Evolutionary conservation across 768 basidiomycete species (phyloP).

Genomic region (Serendipita sp.): DNA sequence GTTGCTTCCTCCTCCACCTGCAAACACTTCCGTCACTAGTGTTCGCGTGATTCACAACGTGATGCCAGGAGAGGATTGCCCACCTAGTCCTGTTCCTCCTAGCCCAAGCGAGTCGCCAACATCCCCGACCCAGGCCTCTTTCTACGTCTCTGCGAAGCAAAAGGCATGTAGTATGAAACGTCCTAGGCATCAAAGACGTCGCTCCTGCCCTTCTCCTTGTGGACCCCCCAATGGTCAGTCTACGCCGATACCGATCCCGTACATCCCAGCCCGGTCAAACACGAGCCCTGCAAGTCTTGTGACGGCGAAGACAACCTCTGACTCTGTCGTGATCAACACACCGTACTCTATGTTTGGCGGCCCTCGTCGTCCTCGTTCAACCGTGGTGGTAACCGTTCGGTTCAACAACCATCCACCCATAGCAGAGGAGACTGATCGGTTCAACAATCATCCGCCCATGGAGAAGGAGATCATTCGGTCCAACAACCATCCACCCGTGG

Average conservation of each 20-base stretch:
- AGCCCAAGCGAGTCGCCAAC: neutral
- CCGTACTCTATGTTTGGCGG: neutral
- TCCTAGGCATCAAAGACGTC: neutral
- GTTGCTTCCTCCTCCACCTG: neutral
- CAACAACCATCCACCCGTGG: neutral
- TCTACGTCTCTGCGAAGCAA: neutral
- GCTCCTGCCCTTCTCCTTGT: neutral
- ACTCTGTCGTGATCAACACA: neutral
- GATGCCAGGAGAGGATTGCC: neutral
- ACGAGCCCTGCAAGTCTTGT: neutral
- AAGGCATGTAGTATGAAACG: neutral
- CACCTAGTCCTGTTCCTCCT: neutral
- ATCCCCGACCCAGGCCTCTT: neutral
- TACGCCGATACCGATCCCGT: neutral
- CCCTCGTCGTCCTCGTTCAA: neutral
- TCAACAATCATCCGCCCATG: neutral
- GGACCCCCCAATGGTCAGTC: neutral
- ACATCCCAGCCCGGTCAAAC: neutral
- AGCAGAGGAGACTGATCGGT: neutral
- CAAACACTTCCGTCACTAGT: neutral
- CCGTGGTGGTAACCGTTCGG: neutral
- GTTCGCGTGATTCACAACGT: slow-evolving; percentile 1
- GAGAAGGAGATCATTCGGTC: neutral
- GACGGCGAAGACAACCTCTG: neutral
- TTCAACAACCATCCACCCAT: neutral